Evolutionary conservation across 2,329 filamentous ascomycete genomes (phyloP).

Genomic region (Diaporthe ampelina): DNA sequence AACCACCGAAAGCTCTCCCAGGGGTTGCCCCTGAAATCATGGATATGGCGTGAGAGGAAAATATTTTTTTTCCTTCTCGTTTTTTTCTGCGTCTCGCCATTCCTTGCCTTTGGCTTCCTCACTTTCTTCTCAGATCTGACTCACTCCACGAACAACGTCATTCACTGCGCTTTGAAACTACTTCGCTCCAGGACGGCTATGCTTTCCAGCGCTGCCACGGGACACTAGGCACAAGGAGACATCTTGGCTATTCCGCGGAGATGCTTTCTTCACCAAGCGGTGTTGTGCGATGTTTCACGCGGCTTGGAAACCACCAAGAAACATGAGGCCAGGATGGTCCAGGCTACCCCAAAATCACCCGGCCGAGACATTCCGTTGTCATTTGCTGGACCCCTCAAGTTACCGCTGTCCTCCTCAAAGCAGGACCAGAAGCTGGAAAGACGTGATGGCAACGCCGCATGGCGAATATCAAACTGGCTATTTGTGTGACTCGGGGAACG

Average conservation of each 20-base stretch:
- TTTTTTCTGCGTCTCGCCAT: too few species aligned
- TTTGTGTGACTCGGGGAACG: neutral
- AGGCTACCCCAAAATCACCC: neutral
- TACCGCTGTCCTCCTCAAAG: too few species aligned
- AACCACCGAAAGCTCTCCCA: constrained; percentile 8
- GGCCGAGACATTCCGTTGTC: neutral
- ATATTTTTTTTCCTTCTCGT: neutral
- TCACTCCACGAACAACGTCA: neutral
- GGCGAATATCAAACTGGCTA: neutral
- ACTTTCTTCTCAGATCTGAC: neutral
- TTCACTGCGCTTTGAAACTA: neutral
- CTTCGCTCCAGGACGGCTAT: neutral
- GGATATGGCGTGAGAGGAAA: constrained; percentile 16
- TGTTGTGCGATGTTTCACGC: constrained; percentile 6
- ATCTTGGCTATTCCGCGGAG: neutral
- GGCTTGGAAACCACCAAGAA: neutral
- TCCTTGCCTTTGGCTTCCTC: too few species aligned
- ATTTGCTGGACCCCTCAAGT: neutral
- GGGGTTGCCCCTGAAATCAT: constrained; percentile 18
- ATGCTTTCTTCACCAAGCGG: constrained; percentile 3
- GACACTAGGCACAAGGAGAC: neutral
- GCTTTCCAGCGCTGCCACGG: too few species aligned
- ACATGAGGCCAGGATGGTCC: neutral
- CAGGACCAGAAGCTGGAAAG: neutral
- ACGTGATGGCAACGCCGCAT: constrained; percentile 5